These are phyloP conservation scores for Borovskyia barvae DNA, from an alignment of 208 protist species.

Conservation along the genomic window DNA sequence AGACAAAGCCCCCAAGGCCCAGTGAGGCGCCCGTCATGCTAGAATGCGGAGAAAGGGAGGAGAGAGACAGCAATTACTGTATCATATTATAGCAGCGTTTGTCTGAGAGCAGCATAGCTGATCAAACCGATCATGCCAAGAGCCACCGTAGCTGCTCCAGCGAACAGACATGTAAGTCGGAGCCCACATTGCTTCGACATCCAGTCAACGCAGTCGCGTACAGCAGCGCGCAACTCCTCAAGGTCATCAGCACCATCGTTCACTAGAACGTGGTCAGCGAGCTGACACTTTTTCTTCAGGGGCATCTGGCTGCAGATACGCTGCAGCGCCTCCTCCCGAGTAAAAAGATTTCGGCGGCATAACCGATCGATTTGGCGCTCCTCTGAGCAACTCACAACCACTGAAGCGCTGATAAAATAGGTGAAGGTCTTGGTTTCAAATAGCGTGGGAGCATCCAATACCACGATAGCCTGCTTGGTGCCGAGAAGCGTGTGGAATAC, in stretches of 20 bases:
- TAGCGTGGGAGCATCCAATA: slow-evolving; percentile 87
- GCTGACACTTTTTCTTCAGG: slow-evolving; percentile 51
- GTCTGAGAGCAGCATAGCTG: slow-evolving; percentile 1
- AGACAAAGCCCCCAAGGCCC: background rate
- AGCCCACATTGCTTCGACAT: slow-evolving; percentile 49
- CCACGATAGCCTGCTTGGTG: slow-evolving; percentile 33
- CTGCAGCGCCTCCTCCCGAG: slow-evolving; percentile 42
- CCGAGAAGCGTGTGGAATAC: slow-evolving; percentile 19
- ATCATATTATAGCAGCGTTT: background rate
- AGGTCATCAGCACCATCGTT: slow-evolving; percentile 55
- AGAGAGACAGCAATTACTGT: background rate
- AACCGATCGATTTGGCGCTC: slow-evolving; percentile 67
- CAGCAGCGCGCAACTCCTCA: slow-evolving; percentile 19
- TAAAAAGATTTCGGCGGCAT: slow-evolving; percentile 42
- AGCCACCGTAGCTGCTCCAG: slow-evolving; percentile 8
- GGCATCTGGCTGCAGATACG: slow-evolving; percentile 83
- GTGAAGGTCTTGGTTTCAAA: slow-evolving; percentile 84
- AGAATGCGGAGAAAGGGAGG: too few species aligned
- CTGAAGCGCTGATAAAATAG: slow-evolving; percentile 57
- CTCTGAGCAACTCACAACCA: slow-evolving; percentile 72
- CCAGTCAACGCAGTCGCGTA: slow-evolving; percentile 57
- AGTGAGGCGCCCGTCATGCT: too few species aligned
- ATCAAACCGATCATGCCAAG: slow-evolving; percentile 5
- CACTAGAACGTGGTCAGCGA: slow-evolving; percentile 72
- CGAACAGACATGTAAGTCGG: slow-evolving; percentile 33